Conservation (phyloP, 176 grass and related monocot genomes). For the Eremochloa ophiuroides region DNA sequence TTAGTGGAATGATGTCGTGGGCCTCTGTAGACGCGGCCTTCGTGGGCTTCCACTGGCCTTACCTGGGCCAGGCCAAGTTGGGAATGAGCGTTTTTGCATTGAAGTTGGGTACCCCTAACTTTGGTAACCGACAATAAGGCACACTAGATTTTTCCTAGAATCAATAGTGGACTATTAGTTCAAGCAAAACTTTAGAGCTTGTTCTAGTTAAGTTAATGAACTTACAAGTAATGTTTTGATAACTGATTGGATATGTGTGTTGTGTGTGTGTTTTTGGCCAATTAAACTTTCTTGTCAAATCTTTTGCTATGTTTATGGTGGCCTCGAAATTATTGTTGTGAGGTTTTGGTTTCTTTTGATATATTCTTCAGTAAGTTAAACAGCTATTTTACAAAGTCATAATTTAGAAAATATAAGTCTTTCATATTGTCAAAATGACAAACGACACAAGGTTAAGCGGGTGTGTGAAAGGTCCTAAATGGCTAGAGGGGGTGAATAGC, state of each 20-base stretch:
- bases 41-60: too few species aligned
- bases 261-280: not conserved
- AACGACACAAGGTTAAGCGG: not conserved
- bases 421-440: not conserved
- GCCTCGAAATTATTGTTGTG: not conserved
- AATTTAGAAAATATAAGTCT: not conserved
- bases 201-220: conserved; percentile 11
- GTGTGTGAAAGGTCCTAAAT: too few species aligned
- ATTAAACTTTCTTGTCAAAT: not conserved
- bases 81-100: too few species aligned
- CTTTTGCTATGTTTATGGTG: not conserved
- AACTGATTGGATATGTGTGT: not conserved
- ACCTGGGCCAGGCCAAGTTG: too few species aligned
- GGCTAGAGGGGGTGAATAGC: too few species aligned
- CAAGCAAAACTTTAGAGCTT: not conserved
- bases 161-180: too few species aligned
- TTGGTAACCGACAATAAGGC: too few species aligned
- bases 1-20: too few species aligned
- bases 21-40: too few species aligned
- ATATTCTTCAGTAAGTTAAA: not conserved
- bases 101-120: too few species aligned
- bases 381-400: not conserved
- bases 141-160: too few species aligned
- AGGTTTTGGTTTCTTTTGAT: not conserved
- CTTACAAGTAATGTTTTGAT: not conserved